A percentile compares a stretch with the other conserved stretches of the same genome.
phyloP scores from a whole-genome alignment of 2,329 filamentous ascomycete genomes.

The Davidsoniella virescens region DNA sequence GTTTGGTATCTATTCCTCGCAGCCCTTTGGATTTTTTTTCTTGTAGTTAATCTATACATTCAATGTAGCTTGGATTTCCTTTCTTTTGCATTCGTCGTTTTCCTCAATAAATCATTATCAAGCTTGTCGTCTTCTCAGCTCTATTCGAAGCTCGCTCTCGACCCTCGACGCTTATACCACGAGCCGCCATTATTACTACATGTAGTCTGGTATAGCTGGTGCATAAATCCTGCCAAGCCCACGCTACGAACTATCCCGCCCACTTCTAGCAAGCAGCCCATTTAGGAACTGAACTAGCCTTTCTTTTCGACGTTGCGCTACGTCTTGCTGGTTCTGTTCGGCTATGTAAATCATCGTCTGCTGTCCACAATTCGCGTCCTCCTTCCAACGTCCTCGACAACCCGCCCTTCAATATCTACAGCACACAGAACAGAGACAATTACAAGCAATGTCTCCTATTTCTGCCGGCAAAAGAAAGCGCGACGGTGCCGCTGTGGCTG shows the following conservation, averaged over 20 bases:
- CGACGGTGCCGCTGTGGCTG: slow-evolving; percentile 12
- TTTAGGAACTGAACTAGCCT: too few species aligned
- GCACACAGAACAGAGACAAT: neutral
- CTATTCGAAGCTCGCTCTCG: neutral
- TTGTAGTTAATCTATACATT: neutral
- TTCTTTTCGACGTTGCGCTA: too few species aligned
- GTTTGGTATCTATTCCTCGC: neutral
- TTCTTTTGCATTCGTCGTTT: neutral
- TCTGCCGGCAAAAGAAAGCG: slow-evolving; percentile 67
- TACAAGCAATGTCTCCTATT: slow-evolving; percentile 38
- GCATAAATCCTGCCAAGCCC: too few species aligned
- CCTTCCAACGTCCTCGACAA: neutral
- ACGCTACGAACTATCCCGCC: too few species aligned
- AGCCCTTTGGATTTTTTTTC: neutral
- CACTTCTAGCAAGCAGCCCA: too few species aligned
- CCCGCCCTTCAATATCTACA: neutral
- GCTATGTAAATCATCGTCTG: too few species aligned
- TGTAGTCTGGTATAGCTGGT: too few species aligned
- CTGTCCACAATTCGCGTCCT: neutral
- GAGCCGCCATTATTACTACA: too few species aligned
- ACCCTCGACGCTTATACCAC: too few species aligned
- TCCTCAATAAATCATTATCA: neutral
- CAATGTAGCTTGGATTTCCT: neutral
- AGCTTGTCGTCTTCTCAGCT: neutral
- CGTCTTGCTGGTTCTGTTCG: too few species aligned